Conservation (phyloP, 176 grass and related monocot genomes). For the Oropetium thomaeum region DNA sequence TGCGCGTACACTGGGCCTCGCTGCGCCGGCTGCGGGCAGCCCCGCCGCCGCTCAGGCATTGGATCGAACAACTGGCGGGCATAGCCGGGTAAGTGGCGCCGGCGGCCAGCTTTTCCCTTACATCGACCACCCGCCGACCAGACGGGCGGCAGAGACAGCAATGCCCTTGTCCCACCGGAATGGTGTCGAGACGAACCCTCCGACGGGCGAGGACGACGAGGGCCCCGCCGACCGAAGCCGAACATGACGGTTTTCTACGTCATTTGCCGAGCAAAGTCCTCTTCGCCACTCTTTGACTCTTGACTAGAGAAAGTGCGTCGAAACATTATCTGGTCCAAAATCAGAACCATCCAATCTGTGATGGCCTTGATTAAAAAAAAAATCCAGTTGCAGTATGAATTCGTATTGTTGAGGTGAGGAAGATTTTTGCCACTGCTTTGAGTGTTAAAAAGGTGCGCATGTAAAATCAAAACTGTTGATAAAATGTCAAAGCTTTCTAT, state of each 20-base stretch:
- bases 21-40: neutral
- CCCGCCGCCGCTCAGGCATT: neutral
- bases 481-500: too few species aligned
- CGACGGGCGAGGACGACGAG: neutral
- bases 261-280: neutral
- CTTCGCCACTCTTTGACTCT: too few species aligned
- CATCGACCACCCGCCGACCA: neutral
- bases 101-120: neutral
- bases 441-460: too few species aligned
- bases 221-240: neutral
- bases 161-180: neutral
- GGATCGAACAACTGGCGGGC: slow-evolving; percentile 5
- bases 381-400: too few species aligned
- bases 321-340: too few species aligned
- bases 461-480: too few species aligned
- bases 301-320: too few species aligned
- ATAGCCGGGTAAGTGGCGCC: neutral
- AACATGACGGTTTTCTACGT: neutral
- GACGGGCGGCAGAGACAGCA: neutral
- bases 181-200: neutral
- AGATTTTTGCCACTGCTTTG: too few species aligned
- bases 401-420: too few species aligned
- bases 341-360: too few species aligned
- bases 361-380: too few species aligned
- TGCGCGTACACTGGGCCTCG: too few species aligned